Conservation (phyloP, 2,329 filamentous ascomycete species). For the Neurospora sp. region DNA sequence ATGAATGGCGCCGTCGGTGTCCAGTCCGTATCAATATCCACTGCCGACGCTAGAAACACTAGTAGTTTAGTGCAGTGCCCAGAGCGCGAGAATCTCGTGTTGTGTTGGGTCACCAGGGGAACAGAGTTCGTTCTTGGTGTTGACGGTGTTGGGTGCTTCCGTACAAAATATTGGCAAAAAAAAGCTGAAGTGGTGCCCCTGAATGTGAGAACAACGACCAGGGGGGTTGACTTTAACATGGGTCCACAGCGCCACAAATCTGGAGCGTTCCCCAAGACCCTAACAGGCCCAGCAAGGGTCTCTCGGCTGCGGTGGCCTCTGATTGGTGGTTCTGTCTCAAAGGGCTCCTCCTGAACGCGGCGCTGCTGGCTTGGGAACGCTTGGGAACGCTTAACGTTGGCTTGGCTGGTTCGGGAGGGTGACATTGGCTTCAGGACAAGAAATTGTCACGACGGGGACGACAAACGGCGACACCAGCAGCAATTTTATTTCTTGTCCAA, state of each 20-base stretch:
- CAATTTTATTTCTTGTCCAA: background rate
- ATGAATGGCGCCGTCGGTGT: background rate
- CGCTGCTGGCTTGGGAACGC: background rate
- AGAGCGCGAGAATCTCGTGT: background rate
- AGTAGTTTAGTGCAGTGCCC: background rate
- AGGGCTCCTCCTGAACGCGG: constrained; percentile 1
- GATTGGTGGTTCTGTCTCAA: constrained; percentile 7
- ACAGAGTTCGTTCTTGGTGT: background rate
- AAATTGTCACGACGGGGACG: background rate
- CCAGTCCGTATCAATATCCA: background rate
- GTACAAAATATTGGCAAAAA: background rate
- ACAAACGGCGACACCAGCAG: background rate
- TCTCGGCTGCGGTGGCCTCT: background rate
- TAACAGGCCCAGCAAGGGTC: background rate
- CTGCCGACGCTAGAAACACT: background rate
- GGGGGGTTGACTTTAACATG: background rate
- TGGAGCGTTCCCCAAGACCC: constrained; percentile 2
- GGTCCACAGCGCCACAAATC: constrained; percentile 7
- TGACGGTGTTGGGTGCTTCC: background rate
- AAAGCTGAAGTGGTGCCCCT: background rate
- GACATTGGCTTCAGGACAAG: constrained; percentile 5
- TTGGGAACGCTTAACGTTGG: background rate
- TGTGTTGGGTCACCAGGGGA: background rate
- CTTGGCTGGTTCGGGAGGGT: constrained; percentile 12
- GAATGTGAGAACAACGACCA: background rate